Evolutionary conservation across 306 rosid genomes (phyloP).

Genomic region (Fagus sylvatica): DNA sequence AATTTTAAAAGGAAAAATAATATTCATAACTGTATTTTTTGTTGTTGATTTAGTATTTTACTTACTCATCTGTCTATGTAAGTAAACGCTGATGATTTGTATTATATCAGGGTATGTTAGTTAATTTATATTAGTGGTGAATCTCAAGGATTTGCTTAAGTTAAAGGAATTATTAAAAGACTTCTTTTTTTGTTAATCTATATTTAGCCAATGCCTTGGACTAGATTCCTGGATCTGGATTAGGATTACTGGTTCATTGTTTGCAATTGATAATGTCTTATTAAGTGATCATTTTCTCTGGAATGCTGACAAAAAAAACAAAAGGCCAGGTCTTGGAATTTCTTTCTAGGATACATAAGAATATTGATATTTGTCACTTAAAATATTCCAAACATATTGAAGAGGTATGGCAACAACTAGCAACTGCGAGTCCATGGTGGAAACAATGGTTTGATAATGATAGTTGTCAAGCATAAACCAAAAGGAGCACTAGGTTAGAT

Average conservation of each 20-base stretch:
- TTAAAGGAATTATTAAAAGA: constrained; percentile 21
- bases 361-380: background rate
- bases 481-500: no score
- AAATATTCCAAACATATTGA: background rate
- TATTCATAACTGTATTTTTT: background rate
- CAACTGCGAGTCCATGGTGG: background rate
- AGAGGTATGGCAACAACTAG: background rate
- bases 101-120: constrained; percentile 3
- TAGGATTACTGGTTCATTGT: background rate
- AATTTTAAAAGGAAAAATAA: no score
- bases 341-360: background rate
- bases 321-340: background rate
- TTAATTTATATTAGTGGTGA: constrained; percentile 46
- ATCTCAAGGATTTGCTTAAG: constrained; percentile 51
- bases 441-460: background rate
- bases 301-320: background rate
- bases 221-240: constrained; percentile 17
- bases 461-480: background rate
- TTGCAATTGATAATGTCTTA: background rate
- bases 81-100: background rate
- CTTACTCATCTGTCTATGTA: background rate
- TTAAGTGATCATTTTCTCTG: background rate
- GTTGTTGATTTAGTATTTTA: background rate
- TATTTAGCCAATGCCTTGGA: constrained; percentile 12
- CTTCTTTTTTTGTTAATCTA: background rate